phyloP scores from a whole-genome alignment of 176 grass and related monocot species.

The Avena eriantha region DNA sequence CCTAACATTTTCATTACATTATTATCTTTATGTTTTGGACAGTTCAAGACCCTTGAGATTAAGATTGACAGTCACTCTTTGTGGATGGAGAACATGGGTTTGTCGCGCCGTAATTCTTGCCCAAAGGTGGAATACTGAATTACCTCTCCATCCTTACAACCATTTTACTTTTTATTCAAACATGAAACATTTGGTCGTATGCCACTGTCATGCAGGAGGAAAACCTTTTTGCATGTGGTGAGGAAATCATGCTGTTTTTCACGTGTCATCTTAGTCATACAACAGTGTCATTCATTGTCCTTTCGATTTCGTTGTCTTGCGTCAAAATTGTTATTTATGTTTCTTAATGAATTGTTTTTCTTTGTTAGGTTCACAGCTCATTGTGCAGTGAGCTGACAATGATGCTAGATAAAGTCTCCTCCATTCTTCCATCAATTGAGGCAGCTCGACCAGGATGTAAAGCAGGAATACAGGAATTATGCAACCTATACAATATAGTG shows the following conservation, averaged over 20 bases:
- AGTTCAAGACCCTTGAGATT: conserved; percentile 39
- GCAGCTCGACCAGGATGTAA: conserved; percentile 76
- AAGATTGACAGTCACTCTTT: conserved; percentile 9
- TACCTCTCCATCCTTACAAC: not conserved
- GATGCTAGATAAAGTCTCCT: conserved; percentile 73
- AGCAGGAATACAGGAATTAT: conserved; percentile 86
- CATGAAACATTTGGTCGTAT: not conserved
- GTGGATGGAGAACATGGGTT: conserved; percentile 42
- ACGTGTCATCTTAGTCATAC: conserved; percentile 1
- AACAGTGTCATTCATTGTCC: not conserved
- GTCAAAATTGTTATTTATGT: conserved; percentile 3
- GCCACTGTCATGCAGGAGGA: not conserved
- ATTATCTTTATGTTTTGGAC: conserved; percentile 30
- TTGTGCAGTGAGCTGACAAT: conserved; percentile 73
- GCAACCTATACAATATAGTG: conserved; percentile 75
- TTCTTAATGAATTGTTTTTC: conserved; percentile 12
- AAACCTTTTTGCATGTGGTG: not conserved
- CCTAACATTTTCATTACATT: conserved; percentile 24
- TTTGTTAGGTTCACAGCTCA: conserved; percentile 69
- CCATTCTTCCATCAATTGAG: conserved; percentile 91
- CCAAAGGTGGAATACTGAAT: conserved; percentile 48
- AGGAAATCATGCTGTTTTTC: not conserved
- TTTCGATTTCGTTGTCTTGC: conserved; percentile 26
- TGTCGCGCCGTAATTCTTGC: conserved; percentile 45
- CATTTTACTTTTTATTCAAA: conserved; percentile 4